Evolutionary conservation across 2,329 filamentous ascomycete species (phyloP).

Genomic region (Dothideomycetidae sp.): DNA sequence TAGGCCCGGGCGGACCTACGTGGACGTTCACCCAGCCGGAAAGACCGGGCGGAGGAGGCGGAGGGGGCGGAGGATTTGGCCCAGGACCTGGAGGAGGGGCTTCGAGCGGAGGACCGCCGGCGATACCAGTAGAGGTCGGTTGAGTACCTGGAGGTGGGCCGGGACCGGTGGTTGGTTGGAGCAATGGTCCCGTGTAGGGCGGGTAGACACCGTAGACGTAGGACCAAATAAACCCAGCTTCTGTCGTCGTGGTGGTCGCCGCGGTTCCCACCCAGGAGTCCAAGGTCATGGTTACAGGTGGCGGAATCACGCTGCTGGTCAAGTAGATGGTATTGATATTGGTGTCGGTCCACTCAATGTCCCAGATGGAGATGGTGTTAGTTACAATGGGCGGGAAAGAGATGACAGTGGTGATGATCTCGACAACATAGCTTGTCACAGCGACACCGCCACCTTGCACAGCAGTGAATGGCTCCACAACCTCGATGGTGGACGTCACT

Average conservation of each 20-base stretch:
- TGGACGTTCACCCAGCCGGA: neutral
- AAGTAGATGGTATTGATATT: constrained; percentile 6
- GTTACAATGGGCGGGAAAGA: neutral
- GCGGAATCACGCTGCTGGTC: constrained; percentile 11
- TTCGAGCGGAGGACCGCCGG: neutral
- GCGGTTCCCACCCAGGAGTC: neutral
- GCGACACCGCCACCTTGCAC: constrained; percentile 7
- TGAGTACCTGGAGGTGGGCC: neutral
- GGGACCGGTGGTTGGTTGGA: no score
- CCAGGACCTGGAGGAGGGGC: neutral
- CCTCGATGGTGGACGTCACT: constrained; percentile 9
- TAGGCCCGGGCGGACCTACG: neutral
- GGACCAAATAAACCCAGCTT: neutral
- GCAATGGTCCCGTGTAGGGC: neutral
- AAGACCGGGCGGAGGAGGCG: neutral
- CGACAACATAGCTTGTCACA: neutral
- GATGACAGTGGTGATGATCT: neutral
- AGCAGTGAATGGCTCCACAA: constrained; percentile 7
- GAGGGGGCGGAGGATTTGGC: no score
- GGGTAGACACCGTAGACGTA: neutral
- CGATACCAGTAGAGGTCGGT: no score
- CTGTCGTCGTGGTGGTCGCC: neutral
- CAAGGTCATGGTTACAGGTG: constrained; percentile 4
- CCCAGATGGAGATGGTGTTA: neutral
- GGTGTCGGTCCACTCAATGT: constrained; percentile 5